Base-by-base conservation (phyloP, 2,329 filamentous ascomycete genomes). In the Apiospora koreana region DNA sequence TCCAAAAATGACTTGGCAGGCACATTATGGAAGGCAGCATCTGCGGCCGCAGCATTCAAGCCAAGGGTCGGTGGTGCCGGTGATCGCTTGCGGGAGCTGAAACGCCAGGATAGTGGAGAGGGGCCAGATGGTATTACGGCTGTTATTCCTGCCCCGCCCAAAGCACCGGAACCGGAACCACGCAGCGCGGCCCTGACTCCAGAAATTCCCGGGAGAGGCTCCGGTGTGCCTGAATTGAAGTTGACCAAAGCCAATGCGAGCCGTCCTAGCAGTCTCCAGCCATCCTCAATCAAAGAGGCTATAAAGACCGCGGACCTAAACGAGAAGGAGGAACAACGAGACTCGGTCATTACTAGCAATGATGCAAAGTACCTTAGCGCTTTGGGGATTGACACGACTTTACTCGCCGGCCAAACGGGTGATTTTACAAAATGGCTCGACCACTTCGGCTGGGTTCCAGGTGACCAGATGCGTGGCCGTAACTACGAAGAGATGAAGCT, bases 41-140 rank as follows among this genome's bases (percentile, higher is more conserved):
- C 87, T 69, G 89, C 92, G 31, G 91, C 91, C 14, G 87, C 80
- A 46, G 87, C 87, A 1, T 98, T 98, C 83, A 97, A 95, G 77
- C 95, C 95, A 25, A 90, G 95, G 70, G 91, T 92, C 43, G 95
- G 95, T 70, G 95, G 95, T 73, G 95, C 94, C 28, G 94, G 91
- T 68, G 94, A 97, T 72, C 91, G 93, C 68, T 83, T 97, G 68
- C 86, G 92, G 69, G 88, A 91, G 68, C 85, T 87, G 72, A 83
- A 86, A 45, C 87, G 89, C 69, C 85, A 83, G 73, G 89, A 87
- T 70, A 80, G 81, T 3, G 10, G 18, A 38, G 88, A 92, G 31
- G 94, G 92, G 6, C 93, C 94, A 8, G 95, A 98, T 82, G 95
- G 95, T 2, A 97, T 98, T 73, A 97, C 92, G 16, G 89, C 92